Conservation (phyloP, 306 rosid species). For the Vigna trinervia region DNA sequence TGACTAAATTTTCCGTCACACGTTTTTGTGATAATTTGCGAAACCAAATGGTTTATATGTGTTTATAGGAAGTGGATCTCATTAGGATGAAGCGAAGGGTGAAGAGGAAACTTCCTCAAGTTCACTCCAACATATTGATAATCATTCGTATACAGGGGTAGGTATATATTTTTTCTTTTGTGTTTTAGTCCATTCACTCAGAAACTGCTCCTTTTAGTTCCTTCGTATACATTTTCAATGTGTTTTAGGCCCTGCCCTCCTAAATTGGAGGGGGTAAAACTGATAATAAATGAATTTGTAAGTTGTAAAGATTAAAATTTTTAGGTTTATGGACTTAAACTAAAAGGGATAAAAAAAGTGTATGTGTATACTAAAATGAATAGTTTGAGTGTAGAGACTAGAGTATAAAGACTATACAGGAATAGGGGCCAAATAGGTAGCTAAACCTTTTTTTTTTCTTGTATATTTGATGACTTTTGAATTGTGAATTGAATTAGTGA, state of each 20-base stretch:
- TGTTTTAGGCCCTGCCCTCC: background rate
- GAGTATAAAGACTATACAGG: background rate
- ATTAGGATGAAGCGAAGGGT: constrained; percentile 72
- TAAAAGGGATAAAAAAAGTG: too few relatives aligned
- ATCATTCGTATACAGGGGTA: constrained; percentile 83
- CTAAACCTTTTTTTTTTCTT: background rate
- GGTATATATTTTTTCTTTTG: background rate
- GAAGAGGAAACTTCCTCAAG: constrained; percentile 62
- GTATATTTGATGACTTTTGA: background rate
- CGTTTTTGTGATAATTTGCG: background rate
- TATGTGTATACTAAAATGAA: too few relatives aligned
- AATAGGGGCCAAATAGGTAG: too few relatives aligned
- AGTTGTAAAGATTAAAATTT: too few relatives aligned
- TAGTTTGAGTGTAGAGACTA: too few relatives aligned
- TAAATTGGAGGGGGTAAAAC: background rate
- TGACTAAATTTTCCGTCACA: background rate
- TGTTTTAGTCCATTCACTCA: too few relatives aligned
- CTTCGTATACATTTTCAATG: background rate
- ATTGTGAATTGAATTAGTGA: background rate
- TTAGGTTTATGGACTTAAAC: too few relatives aligned
- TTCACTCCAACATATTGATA: constrained; percentile 57
- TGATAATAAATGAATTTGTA: too few relatives aligned
- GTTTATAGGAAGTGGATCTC: constrained; percentile 77
- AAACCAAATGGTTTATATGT: background rate
- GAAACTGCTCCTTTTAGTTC: too few relatives aligned